Base-by-base conservation (phyloP, 257 asterid species). In the Nyctanthes arbortristis region DNA sequence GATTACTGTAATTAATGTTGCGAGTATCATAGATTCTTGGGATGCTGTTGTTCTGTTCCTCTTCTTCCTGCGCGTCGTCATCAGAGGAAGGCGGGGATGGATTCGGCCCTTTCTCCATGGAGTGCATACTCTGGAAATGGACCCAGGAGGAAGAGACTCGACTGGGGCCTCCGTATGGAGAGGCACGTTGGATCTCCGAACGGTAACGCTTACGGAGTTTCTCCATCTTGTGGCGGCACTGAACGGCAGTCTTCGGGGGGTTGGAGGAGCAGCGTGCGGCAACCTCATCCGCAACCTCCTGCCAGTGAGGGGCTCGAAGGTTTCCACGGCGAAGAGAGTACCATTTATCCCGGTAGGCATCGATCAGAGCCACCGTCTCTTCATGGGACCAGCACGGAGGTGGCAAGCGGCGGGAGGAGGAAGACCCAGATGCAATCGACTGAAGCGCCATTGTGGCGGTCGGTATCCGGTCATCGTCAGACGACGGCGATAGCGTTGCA, bases 191-290 rank as follows among this genome's bases (percentile, higher is more conserved):
- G 82, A 89, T 87, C 92, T 93, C 99, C 14, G 85, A 78, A 22
- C 99, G 89, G 70, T 93, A 93, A 18, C 99, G 84, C 74, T 93
- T 93, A 20, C 99, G 72, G 18, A 93, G 94, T 90, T 93, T 91
- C 87, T 93, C 99, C 97, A 91, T 93, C 90, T 93, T 93, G 81
- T 93, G 99, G 27, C 97, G 96, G 73, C 99, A 91, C 92, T 93
- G 99, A 3, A 93, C 96, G 66, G 92, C 81, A 37, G 99, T 93
- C 68, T 91, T 93, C 0, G 91, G 73, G 0, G 84, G 70, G 47
- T 10, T n/a, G 45, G 79, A 74, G 22, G 96, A 90, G 82, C 88
- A 87, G 0, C 85, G 62, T 0, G 79, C 16, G 4, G 88, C 91
- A 65, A 93, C 85, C 8, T 88, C 96, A 4, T 84, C 96, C 60